phyloP scores from a whole-genome alignment of 257 asterid genomes.

The Haberlea rhodopensis region DNA sequence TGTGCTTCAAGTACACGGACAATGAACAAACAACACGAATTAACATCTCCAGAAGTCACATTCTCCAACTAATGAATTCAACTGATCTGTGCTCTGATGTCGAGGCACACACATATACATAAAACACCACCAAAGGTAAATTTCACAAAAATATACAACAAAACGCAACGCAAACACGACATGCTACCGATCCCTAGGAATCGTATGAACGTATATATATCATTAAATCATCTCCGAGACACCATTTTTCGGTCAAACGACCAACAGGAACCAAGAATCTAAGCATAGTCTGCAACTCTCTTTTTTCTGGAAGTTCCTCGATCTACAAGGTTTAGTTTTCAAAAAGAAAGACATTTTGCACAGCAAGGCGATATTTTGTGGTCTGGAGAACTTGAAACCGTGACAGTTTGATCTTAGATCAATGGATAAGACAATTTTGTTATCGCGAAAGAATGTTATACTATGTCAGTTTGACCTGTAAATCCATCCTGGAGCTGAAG shows the following conservation, averaged over 20 bases:
- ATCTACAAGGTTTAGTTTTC: conserved; percentile 19
- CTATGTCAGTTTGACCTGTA: conserved; percentile 64
- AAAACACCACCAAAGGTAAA: no score
- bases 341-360: conserved; percentile 8
- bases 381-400: no score
- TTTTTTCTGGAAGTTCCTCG: conserved; percentile 25
- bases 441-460: conserved; percentile 31
- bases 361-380: no score
- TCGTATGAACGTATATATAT: no score
- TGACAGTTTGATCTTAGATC: no score
- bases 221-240: neutral
- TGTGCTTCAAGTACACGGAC: no score
- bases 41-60: neutral
- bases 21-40: neutral
- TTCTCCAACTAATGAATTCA: neutral
- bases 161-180: no score
- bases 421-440: conserved; percentile 5
- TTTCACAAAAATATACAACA: no score
- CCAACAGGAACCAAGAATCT: conserved; percentile 24
- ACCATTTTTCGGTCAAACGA: conserved; percentile 5
- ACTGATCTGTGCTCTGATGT: neutral
- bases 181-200: no score
- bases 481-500: conserved; percentile 78
- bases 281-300: conserved; percentile 15
- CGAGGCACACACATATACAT: no score